These are phyloP conservation scores for Salix koriyanagi DNA, from an alignment of 345 rosid genomes.

Conservation along the genomic window DNA sequence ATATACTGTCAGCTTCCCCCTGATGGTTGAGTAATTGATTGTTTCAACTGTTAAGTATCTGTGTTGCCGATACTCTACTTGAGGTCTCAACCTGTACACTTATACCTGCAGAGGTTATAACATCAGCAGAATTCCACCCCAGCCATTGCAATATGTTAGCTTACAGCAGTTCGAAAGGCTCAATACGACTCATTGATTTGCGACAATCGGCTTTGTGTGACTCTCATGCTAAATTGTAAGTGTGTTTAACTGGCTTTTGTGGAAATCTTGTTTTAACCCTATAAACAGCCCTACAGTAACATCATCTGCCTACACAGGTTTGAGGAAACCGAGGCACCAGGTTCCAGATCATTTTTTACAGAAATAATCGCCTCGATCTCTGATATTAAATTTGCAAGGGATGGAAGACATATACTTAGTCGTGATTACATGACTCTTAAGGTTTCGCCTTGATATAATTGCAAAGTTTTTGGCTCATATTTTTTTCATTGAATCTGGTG, in stretches of 20 bases:
- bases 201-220: conserved; percentile 98
- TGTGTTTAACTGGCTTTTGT: neutral
- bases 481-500: conserved; percentile 1
- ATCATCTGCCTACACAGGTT: conserved; percentile 43
- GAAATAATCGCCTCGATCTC: conserved; percentile 99
- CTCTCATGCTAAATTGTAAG: conserved; percentile 90
- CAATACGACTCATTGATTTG: conserved; percentile 90
- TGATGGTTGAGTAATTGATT: neutral
- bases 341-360: conserved; percentile 93
- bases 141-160: conserved; percentile 87
- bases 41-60: neutral
- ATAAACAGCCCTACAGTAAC: neutral
- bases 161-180: conserved; percentile 99
- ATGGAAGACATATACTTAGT: conserved; percentile 89
- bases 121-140: conserved; percentile 99
- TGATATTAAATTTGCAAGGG: conserved; percentile 83
- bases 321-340: conserved; percentile 92
- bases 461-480: neutral
- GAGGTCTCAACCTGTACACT: neutral
- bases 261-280: neutral
- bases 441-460: conserved; percentile 40
- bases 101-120: conserved; percentile 85
- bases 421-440: conserved; percentile 99
- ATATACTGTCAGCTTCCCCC: neutral
- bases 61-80: neutral